Evolutionary conservation across 2,329 filamentous ascomycete genomes (phyloP).

Genomic region (Cladosporium colombiae): DNA sequence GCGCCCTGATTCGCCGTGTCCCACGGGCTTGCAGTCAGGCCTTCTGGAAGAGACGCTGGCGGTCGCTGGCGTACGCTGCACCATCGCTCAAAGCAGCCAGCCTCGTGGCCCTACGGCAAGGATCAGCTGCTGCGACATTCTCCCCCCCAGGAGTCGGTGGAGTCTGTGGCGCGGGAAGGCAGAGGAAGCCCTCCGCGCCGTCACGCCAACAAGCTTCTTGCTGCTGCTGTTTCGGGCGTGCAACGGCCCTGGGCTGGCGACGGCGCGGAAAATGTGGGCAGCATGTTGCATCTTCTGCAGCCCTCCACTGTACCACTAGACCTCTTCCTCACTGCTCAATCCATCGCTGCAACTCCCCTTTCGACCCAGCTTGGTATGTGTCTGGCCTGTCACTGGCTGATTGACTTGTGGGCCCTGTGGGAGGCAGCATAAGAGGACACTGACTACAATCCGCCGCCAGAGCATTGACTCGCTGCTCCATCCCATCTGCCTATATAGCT

Average conservation of each 20-base stretch:
- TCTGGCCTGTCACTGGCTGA: conserved; percentile 38
- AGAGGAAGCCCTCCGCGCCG: conserved; percentile 36
- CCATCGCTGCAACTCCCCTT: conserved; percentile 29
- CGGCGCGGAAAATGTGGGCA: conserved; percentile 30
- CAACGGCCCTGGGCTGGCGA: conserved; percentile 32
- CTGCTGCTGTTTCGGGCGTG: conserved; percentile 35
- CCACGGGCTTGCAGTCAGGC: conserved; percentile 16
- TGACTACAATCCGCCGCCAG: conserved; percentile 11
- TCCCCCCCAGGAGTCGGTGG: conserved; percentile 9
- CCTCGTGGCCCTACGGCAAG: conserved; percentile 36
- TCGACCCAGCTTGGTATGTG: conserved; percentile 35
- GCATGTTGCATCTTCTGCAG: conserved; percentile 35
- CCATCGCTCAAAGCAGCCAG: conserved; percentile 29
- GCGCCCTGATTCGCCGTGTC: conserved; percentile 26
- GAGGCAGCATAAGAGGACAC: conserved; percentile 29
- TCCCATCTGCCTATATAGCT: conserved; percentile 28
- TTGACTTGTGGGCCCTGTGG: conserved; percentile 24
- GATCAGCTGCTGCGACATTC: conserved; percentile 32
- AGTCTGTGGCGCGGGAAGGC: conserved; percentile 15
- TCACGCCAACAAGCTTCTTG: conserved; percentile 37
- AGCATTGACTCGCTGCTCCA: conserved; percentile 6
- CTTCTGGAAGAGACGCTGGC: conserved; percentile 26
- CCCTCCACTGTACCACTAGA: conserved; percentile 38
- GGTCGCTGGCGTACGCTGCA: conserved; percentile 17
- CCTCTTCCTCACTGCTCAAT: conserved; percentile 37